Evolutionary conservation across 352 stramenopile genomes (phyloP).

Genomic region (Pythium sp.): DNA sequence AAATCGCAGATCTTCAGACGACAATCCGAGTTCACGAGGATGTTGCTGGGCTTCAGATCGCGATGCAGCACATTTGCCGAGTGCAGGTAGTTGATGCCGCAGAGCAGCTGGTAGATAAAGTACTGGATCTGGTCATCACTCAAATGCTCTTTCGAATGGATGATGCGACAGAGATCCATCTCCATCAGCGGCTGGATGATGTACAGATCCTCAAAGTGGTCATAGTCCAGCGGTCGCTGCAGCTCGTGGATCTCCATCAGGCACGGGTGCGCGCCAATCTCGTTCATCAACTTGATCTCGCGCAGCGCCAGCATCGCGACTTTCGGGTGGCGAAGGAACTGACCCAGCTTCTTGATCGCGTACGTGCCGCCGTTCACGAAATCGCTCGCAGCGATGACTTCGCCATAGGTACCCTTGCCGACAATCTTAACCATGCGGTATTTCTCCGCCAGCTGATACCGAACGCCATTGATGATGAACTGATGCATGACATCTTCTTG

Average conservation of each 20-base stretch:
- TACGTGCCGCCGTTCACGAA: slow-evolving; percentile 84
- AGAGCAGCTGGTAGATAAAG: slow-evolving; percentile 95
- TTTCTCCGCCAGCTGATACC: slow-evolving; percentile 83
- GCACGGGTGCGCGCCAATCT: slow-evolving; percentile 67
- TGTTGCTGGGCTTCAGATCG: slow-evolving; percentile 97
- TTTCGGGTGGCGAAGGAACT: slow-evolving; percentile 84
- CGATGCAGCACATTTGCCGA: slow-evolving; percentile 94
- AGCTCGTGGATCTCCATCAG: slow-evolving; percentile 85
- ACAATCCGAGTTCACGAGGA: slow-evolving; percentile 94
- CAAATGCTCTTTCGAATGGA: slow-evolving; percentile 87
- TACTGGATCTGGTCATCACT: slow-evolving; percentile 95
- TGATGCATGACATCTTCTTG: slow-evolving; percentile 83
- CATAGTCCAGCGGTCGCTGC: slow-evolving; percentile 77
- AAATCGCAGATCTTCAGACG: slow-evolving; percentile 89
- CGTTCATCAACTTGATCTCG: slow-evolving; percentile 89
- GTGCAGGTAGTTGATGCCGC: slow-evolving; percentile 95
- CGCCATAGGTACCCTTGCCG: slow-evolving; percentile 86
- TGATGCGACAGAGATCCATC: slow-evolving; percentile 92
- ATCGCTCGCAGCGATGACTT: slow-evolving; percentile 87
- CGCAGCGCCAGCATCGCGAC: slow-evolving; percentile 79
- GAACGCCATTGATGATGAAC: slow-evolving; percentile 86
- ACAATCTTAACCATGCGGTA: slow-evolving; percentile 90
- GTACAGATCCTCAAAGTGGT: slow-evolving; percentile 96
- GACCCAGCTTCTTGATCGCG: slow-evolving; percentile 87
- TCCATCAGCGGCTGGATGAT: slow-evolving; percentile 98